A percentile compares a stretch with the other conserved stretches of the same genome.
Evolutionary conservation across 768 basidiomycete species (phyloP).

Genomic region (Austroboletus eburneus): DNA sequence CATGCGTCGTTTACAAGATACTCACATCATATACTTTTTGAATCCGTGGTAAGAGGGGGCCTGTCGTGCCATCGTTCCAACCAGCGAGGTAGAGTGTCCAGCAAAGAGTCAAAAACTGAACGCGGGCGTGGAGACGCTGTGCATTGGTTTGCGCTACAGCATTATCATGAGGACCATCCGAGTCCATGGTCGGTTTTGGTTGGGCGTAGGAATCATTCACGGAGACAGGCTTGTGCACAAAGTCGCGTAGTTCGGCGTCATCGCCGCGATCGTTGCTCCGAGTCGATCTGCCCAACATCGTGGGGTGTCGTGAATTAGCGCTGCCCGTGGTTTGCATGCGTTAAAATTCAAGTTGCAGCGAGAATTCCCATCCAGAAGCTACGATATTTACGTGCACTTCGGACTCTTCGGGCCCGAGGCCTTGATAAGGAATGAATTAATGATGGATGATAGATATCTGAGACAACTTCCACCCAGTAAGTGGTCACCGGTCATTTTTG

Average conservation of each 20-base stretch:
- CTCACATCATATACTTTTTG: conserved; percentile 35
- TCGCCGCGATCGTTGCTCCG: background rate
- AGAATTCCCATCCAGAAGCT: too few relatives aligned
- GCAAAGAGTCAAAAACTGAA: conserved; percentile 35
- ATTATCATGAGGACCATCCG: background rate
- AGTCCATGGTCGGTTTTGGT: background rate
- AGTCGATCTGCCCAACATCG: too few relatives aligned
- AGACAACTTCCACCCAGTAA: too few relatives aligned
- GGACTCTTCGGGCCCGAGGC: too few relatives aligned
- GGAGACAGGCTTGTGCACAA: conserved; percentile 1
- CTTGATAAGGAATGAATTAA: too few relatives aligned
- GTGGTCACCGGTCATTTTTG: too few relatives aligned
- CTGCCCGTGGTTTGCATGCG: too few relatives aligned
- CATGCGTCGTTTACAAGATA: background rate
- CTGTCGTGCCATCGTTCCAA: conserved; percentile 38
- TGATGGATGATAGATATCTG: too few relatives aligned
- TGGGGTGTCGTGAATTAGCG: too few relatives aligned
- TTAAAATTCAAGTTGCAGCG: too few relatives aligned
- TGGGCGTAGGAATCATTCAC: background rate
- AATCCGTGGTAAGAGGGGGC: conserved; percentile 37
- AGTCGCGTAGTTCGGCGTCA: conserved; percentile 6
- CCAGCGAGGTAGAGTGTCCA: conserved; percentile 34
- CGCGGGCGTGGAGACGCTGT: conserved; percentile 18
- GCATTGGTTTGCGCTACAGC: conserved; percentile 11
- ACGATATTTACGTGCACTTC: too few relatives aligned